Conservation (phyloP, 1,139 yeast genomes). For the Hansenula sp. region DNA sequence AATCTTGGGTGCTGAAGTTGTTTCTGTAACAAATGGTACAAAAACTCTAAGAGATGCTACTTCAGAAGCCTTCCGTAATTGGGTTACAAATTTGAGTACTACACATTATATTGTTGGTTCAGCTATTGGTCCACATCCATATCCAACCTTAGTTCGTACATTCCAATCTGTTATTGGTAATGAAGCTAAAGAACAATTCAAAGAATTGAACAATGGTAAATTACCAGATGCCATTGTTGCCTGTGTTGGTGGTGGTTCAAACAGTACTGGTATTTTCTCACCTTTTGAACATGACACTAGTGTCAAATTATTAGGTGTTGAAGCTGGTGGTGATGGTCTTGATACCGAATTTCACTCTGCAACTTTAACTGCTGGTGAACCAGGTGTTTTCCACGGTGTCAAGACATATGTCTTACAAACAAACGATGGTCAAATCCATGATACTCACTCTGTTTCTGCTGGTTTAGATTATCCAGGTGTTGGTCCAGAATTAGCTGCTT, state of each 20-base stretch:
- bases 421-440: conserved; percentile 91
- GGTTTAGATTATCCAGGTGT: conserved; percentile 99
- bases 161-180: conserved; percentile 97
- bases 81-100: conserved; percentile 84
- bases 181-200: conserved; percentile 90
- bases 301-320: conserved; percentile 87
- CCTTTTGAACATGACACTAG: conserved; percentile 81
- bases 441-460: conserved; percentile 96
- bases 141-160: conserved; percentile 95
- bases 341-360: conserved; percentile 88
- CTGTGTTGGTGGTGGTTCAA: conserved; percentile 99
- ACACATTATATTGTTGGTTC: conserved; percentile 97
- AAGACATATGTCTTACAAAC: conserved; percentile 90
- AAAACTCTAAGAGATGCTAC: conserved; percentile 96
- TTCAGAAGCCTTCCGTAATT: conserved; percentile 90
- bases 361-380: conserved; percentile 84
- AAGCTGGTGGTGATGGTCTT: conserved; percentile 98
- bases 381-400: conserved; percentile 98
- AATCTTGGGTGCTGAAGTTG: conserved; percentile 91
- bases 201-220: conserved; percentile 68
- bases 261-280: conserved; percentile 92
- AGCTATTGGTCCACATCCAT: conserved; percentile 99
- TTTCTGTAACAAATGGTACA: conserved; percentile 92
- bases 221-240: conserved; percentile 94
- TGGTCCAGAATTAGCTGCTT: conserved; percentile 94